Base-by-base conservation (phyloP, 768 basidiomycete genomes). In the Boletus tylopilopsis region DNA sequence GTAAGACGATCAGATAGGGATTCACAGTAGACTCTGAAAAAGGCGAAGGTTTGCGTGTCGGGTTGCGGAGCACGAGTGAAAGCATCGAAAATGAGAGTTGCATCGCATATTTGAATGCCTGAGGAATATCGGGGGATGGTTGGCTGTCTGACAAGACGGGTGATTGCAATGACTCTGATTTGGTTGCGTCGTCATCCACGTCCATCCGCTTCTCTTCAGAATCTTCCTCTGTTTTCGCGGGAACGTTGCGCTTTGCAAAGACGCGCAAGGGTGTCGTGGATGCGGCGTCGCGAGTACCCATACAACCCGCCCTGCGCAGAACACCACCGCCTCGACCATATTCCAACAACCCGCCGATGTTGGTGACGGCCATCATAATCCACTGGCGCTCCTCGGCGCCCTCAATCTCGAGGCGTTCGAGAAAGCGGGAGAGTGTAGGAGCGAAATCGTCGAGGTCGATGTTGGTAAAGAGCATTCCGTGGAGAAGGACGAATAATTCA, bases 391-490 rank as follows among this genome's bases (percentile, higher is more conserved):
- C 87, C 56, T 88, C 81, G 0, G 82, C 85, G 10, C 80, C 82
- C 53, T 94, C 90, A 49, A 94, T 85, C 45, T 84, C 77, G 3
- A 95, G 78, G 34, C 90, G 85, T 66, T 95, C 94, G 45, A 93
- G 76, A 64, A 94, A 89, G 18, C 92, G 85, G 1, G 85, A 87
- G 22, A 94, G 79, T 0, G 85, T 85, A 12, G 84, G 76, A 36
- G 79, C 71, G 63, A 98, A 98, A 64, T 94, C 89, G 66, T 99
- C 96, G 23, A 99, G 81, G 55, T 94, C 80, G 55, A 96, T 92
- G 55, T 89, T 86, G 13, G 96, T 98, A 71, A 97, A 97, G 2
- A 99, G 77, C 93, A 97, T 94, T 23, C 96, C 94, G 51, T 98
- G 96, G 1, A 99, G 74, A 11, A 92, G 80, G 27, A 98, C 81